Base-by-base conservation (phyloP, 2,329 filamentous ascomycete genomes). In the Bipolaris zeicola region DNA sequence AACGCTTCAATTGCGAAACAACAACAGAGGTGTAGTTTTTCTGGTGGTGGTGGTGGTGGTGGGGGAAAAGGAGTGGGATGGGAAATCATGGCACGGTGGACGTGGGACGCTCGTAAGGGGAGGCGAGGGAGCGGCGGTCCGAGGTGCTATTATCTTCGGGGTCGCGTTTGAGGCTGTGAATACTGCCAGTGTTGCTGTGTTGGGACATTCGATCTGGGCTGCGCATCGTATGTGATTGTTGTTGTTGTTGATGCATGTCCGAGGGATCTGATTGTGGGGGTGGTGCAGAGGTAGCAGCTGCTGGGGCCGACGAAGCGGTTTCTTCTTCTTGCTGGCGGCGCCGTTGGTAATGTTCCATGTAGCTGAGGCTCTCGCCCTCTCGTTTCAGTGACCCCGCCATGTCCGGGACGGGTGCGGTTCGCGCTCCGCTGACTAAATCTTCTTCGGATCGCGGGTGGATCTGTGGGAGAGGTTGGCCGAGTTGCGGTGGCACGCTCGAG, bases 401-500 rank as follows among this genome's bases (percentile, higher is more conserved):
- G 18, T 66, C 69, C 10, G 66, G 66, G 7, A 66, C 63, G n/a
- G 73, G 72, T 38, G 73, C 72, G 22, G 73, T 75, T 46, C 66
- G 67, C n/a, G 70, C 69, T 20, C 72, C 73, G 48, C 72, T 75
- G 24, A 71, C 60, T n/a, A 72, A 51, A 39, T 75, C 72, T 16
- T 69, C 66, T 39, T 69, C 72, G 14, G 72, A 72, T 31, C 63
- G 63, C 47, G 73, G 67, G 13, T 72, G 67, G 33, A 76, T 66
- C 47, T 70, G 70, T 16, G 72, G 72, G 18, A 76, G 60, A 7
- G 71, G 63, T 6, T 70, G 69, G 18, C 67, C 67, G 38, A 74
- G 64, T 46, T 76, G 73, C 22, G 73, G 73, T 33, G 73, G 72
- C 18, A 75, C 72, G 55, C 72, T 75, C 26, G 72, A 67, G 31